Evolutionary conservation across 139 green algal genomes (phyloP), one percentile per base, ranked within the genome.

Genomic region (Picochlorum sp.): DNA sequence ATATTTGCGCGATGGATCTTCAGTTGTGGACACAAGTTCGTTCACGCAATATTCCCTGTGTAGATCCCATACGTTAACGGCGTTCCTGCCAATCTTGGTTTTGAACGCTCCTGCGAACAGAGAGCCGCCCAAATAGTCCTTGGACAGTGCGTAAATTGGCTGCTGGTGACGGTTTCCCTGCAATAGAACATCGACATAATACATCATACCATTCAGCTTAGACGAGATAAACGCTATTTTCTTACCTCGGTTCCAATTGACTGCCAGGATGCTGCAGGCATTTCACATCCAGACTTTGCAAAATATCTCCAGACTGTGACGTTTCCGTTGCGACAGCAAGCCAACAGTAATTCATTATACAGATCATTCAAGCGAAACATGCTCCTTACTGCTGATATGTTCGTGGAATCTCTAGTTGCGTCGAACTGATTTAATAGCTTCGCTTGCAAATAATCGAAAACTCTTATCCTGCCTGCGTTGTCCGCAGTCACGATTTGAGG

Each of bases 291-390:
- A 6, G 62, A 41, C 52, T 64, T 51, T 8, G 69, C 63, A 71
- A 88, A 87, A 65, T 82, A 64, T 44, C 88, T 78, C 86, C 86
- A 92, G 7, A 92, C 73, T 3, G 84, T 76, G 60, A 92, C 82
- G 2, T 73, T 65, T 1, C 88, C 88, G 56, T 94, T 85, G 18
- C 71, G 69, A 3, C 66, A 71, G 52, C 85, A 82, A 1, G 71
- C 63, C 59, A 91, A 66, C 50, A 95, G 70, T 68, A 94, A 60
- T 21, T 79, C 81, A 15, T 70, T 74, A 54, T 85, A 70, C n/a
- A 82, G 57, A 71, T 90, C 79, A 52, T 92, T 93, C 24, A 95
- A 61, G 69, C 91, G 82, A 55, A 68, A 71, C 31, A 82, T 59
- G 18, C 68, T 65, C 2, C 44, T 30, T 6, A 57, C 54, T 16